Percentiles rank a stretch among this genome's conserved stretches.
phyloP scores from a whole-genome alignment of 2,329 filamentous ascomycete genomes.

The Pyricularia pennisetigena region DNA sequence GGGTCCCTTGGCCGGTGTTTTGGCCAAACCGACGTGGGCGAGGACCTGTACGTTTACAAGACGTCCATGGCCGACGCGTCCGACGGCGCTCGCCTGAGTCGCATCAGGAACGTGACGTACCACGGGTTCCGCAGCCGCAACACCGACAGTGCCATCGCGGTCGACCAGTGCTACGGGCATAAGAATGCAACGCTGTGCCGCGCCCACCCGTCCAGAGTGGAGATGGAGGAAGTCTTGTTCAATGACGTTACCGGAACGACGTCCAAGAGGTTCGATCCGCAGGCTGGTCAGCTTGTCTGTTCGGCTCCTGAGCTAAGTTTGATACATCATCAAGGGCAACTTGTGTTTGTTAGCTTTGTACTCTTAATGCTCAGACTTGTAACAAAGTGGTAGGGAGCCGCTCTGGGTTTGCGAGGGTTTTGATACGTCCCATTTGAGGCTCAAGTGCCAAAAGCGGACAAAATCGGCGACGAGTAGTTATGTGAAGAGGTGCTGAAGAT shows the following conservation, averaged over 20 bases:
- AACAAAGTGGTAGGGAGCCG: too few relatives aligned
- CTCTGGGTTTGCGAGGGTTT: too few relatives aligned
- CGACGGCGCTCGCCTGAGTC: constrained; percentile 50
- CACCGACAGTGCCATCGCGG: constrained; percentile 52
- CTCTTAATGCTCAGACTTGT: too few relatives aligned
- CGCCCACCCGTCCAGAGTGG: constrained; percentile 27
- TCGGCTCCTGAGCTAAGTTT: not conserved
- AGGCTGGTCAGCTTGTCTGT: not conserved
- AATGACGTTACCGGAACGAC: constrained; percentile 41
- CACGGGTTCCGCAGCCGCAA: constrained; percentile 45
- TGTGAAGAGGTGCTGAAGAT: too few relatives aligned
- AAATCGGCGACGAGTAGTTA: too few relatives aligned
- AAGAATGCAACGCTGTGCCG: constrained; percentile 52
- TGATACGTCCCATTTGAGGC: too few relatives aligned
- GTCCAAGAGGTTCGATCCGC: constrained; percentile 8
- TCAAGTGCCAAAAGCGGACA: too few relatives aligned
- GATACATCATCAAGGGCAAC: too few relatives aligned
- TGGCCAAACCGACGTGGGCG: constrained; percentile 45
- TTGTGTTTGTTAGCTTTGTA: too few relatives aligned
- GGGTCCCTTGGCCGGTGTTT: constrained; percentile 52
- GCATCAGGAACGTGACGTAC: constrained; percentile 23
- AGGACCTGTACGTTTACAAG: constrained; percentile 44
- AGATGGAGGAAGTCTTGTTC: constrained; percentile 42
- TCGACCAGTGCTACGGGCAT: constrained; percentile 35
- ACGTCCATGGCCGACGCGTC: constrained; percentile 17